These are phyloP conservation scores for Globisporangium radiosum DNA, from an alignment of 352 stramenopile genomes.

Conservation along the genomic window DNA sequence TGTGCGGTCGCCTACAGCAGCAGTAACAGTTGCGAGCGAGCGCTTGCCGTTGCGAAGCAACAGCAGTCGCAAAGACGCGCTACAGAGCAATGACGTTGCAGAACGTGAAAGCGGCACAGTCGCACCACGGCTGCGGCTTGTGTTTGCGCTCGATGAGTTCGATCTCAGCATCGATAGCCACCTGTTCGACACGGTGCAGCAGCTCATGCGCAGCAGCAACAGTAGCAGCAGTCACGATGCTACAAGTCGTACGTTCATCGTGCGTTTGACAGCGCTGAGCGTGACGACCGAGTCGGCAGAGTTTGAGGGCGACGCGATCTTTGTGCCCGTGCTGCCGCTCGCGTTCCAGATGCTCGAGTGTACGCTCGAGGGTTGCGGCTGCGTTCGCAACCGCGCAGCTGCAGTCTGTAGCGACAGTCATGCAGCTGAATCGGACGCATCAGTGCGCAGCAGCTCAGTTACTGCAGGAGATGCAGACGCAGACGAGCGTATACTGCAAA, in stretches of 20 bases:
- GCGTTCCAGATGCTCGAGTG: slow-evolving; percentile 74
- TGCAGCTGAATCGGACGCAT: too few relatives aligned
- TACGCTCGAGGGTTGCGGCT: slow-evolving; percentile 49
- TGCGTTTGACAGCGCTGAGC: slow-evolving; percentile 26
- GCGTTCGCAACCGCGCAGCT: slow-evolving; percentile 13
- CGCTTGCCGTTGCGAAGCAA: neutral
- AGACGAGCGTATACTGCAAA: neutral
- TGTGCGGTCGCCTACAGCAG: slow-evolving; percentile 11
- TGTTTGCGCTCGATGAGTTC: slow-evolving; percentile 43
- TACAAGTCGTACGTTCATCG: slow-evolving; percentile 17
- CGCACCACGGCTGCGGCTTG: slow-evolving; percentile 21
- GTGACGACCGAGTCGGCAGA: slow-evolving; percentile 63
- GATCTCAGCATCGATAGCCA: slow-evolving; percentile 40
- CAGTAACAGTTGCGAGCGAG: neutral
- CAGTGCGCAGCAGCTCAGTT: neutral
- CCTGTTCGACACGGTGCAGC: slow-evolving; percentile 27
- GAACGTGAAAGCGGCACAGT: neutral
- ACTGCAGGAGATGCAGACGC: neutral
- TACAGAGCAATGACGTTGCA: neutral
- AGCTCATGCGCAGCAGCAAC: slow-evolving; percentile 13
- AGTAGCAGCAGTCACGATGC: neutral
- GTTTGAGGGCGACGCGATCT: slow-evolving; percentile 52
- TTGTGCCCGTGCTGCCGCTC: slow-evolving; percentile 53
- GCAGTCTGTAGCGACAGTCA: too few relatives aligned
- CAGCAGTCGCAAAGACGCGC: neutral